Percentiles rank a stretch among this genome's conserved stretches.
These are phyloP conservation scores for Deinandra increscens DNA, from an alignment of 129 eudicot genomes.

Conservation along the genomic window DNA sequence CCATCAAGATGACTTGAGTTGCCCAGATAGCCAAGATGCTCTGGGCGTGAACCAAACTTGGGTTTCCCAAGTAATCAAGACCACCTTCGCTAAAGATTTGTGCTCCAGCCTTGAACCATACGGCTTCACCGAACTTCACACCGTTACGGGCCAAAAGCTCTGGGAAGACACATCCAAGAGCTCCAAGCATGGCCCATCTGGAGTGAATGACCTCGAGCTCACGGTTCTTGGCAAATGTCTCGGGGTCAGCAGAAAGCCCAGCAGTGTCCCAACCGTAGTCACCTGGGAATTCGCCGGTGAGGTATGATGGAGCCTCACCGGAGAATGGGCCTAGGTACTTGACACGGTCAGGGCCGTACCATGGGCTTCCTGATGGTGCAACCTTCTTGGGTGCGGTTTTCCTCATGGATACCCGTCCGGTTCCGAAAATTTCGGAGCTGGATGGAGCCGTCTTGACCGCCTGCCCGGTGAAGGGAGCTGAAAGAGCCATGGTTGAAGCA, in stretches of 20 bases:
- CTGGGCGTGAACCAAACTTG: constrained; percentile 67
- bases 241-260: constrained; percentile 74
- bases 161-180: constrained; percentile 73
- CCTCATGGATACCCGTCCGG: constrained; percentile 59
- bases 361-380: constrained; percentile 51
- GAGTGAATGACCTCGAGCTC: constrained; percentile 55
- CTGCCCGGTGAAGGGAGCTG: constrained; percentile 55
- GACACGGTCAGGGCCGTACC: constrained; percentile 77
- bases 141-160: constrained; percentile 76
- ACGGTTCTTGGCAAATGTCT: constrained; percentile 77
- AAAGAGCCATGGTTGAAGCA: constrained; percentile 65
- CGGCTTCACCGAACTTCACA: constrained; percentile 72
- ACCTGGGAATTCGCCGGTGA: constrained; percentile 76
- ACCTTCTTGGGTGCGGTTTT: constrained; percentile 33
- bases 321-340: constrained; percentile 81
- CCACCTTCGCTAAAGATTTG: constrained; percentile 80
- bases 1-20: constrained; percentile 62
- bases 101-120: constrained; percentile 81
- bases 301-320: constrained; percentile 70
- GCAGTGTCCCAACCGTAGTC: constrained; percentile 85
- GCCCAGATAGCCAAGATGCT: constrained; percentile 82
- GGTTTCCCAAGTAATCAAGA: constrained; percentile 69
- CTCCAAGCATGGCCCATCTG: constrained; percentile 53
- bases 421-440: constrained; percentile 36
- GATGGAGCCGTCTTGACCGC: constrained; percentile 49